These are phyloP conservation scores for Tylopilus subfusipes DNA, from an alignment of 768 basidiomycete genomes.

Conservation along the genomic window DNA sequence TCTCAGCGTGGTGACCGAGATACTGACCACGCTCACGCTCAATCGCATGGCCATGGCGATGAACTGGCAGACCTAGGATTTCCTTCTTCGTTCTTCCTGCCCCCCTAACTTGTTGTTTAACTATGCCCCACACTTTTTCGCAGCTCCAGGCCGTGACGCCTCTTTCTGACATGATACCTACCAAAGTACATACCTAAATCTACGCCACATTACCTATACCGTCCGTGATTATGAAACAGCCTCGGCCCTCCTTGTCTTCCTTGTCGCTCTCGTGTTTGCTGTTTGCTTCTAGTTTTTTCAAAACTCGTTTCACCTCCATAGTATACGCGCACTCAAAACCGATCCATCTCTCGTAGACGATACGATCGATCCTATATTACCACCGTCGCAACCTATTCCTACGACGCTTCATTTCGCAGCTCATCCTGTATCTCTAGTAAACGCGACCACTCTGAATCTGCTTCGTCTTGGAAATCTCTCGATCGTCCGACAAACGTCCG, in stretches of 20 bases:
- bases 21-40: conserved; percentile 69
- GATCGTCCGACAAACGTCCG: conserved; percentile 87
- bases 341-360: not conserved
- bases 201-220: conserved; percentile 2
- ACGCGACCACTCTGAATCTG: conserved; percentile 80
- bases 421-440: conserved; percentile 54
- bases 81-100: not conserved
- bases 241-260: not conserved
- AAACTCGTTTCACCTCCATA: not conserved
- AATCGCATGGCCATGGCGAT: conserved; percentile 66
- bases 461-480: conserved; percentile 84
- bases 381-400: conserved; percentile 2
- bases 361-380: conserved; percentile 16
- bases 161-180: not conserved
- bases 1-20: conserved; percentile 67
- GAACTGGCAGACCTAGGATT: conserved; percentile 41
- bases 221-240: conserved; percentile 20
- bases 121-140: no score
- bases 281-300: conserved; percentile 14
- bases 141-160: not conserved
- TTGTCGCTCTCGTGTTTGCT: not conserved
- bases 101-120: no score
- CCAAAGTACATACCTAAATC: not conserved
- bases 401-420: conserved; percentile 17
- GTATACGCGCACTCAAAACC: not conserved